Conservation (phyloP, 2,329 filamentous ascomycete species). For the Gliomastix tumulicola region DNA sequence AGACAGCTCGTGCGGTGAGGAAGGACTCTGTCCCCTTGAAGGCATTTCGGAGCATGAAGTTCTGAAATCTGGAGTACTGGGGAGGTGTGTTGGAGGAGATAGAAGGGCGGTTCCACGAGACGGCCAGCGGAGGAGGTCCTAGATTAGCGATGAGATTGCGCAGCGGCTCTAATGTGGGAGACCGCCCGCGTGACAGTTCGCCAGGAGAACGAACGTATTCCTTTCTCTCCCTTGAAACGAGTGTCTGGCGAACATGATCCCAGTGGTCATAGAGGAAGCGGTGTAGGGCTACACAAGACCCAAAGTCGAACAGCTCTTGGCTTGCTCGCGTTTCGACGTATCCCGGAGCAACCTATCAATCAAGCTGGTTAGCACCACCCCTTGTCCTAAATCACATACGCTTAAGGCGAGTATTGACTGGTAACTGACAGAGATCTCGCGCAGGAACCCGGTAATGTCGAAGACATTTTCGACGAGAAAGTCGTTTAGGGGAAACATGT, state of each 20-base stretch:
- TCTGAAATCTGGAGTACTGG: conserved; percentile 61
- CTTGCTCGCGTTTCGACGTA: conserved; percentile 29
- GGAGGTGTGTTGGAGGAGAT: conserved; percentile 58
- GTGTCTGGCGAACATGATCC: conserved; percentile 60
- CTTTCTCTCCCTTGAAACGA: conserved; percentile 52
- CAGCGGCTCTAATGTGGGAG: conserved; percentile 53
- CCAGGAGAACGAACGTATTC: conserved; percentile 48
- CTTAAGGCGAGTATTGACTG: too few relatives aligned
- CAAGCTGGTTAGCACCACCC: conserved; percentile 7
- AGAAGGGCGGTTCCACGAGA: conserved; percentile 62
- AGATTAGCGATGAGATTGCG: conserved; percentile 58
- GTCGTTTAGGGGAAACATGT: conserved; percentile 65
- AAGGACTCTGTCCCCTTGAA: conserved; percentile 59
- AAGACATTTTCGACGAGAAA: conserved; percentile 65
- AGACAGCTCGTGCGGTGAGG: conserved; percentile 57
- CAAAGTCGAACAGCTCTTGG: conserved; percentile 57
- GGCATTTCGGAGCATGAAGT: conserved; percentile 66
- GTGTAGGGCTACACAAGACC: conserved; percentile 63
- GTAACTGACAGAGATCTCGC: conserved; percentile 61
- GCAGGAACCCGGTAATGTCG: conserved; percentile 57
- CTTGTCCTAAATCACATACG: conserved; percentile 9
- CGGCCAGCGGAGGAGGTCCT: conserved; percentile 59
- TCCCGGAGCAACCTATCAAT: conserved; percentile 36
- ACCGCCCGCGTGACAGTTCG: conserved; percentile 42
- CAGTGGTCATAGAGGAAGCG: conserved; percentile 65